These are phyloP conservation scores for Leonotis leonurus DNA, from an alignment of 257 asterid species.

Conservation along the genomic window DNA sequence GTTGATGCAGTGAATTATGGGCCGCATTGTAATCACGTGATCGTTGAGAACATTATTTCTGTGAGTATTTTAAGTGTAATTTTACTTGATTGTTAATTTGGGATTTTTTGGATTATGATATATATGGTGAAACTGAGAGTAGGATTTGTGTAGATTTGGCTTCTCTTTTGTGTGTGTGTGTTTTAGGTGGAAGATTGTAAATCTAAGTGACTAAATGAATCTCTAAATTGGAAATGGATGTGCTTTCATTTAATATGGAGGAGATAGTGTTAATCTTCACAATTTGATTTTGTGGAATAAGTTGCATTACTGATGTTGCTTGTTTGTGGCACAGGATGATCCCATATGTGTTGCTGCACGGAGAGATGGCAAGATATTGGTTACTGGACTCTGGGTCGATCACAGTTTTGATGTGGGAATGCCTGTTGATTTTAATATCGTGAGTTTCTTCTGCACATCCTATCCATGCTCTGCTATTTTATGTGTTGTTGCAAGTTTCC, in stretches of 20 bases:
- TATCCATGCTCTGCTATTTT: too few relatives aligned
- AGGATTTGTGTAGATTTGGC: neutral
- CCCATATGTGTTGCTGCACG: conserved; percentile 75
- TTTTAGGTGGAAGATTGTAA: too few relatives aligned
- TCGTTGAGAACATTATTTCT: conserved; percentile 55
- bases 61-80: conserved; percentile 38
- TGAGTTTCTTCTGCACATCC: conserved; percentile 30
- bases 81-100: neutral
- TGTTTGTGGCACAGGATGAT: conserved; percentile 53
- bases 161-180: too few relatives aligned
- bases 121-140: neutral
- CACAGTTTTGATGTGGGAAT: conserved; percentile 61
- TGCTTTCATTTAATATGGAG: neutral
- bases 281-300: neutral
- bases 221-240: neutral
- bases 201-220: neutral
- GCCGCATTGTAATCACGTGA: conserved; percentile 65
- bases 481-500: too few relatives aligned
- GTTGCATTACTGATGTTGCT: neutral
- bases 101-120: neutral
- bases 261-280: neutral
- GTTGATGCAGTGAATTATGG: conserved; percentile 52
- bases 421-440: conserved; percentile 46
- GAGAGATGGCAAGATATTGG: conserved; percentile 62
- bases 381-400: conserved; percentile 75